Evolutionary conservation across 2,329 filamentous ascomycete species (phyloP), one percentile per base, ranked within the genome.

Genomic region (Periconia sp.): DNA sequence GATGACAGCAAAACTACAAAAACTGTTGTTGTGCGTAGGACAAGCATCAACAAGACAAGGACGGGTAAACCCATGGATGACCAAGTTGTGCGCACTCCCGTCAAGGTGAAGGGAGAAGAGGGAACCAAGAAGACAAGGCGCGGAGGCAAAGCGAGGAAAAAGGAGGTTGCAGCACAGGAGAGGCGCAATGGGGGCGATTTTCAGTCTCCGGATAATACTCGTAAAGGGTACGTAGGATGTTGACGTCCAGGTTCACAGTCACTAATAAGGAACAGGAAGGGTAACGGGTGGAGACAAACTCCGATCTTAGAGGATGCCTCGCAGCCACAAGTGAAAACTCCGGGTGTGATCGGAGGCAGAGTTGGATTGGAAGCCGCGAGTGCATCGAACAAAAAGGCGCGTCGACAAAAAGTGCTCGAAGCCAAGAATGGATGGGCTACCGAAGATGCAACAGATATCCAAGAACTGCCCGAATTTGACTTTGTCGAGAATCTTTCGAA

Each of bases 391-490:
- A 74, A 70, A 53, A 77, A 76, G 63, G 71, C 68, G 30, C 77
- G 77, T 51, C 78, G 78, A 27, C 79, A 80, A 59, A 78, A 76
- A 53, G 77, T 76, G 65, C 74, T 73, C 68, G 81, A 84, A 52
- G 78, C 82, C 50, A 75, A 91, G 42, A 95, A 91, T 70, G 93
- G 91, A 3, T 97, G 93, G 92, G 92, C 91, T 3, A 97, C 93
- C 0, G 94, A 97, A 69, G 93, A 97, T 67, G 92, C 93, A 19
- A 97, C 91, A 0, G 94, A 97, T 69, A 90, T 94, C 19, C 90
- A 93, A 74, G 93, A 95, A 69, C 84, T 94, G 80, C 91, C 90
- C 11, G 94, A 97, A 56, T 97, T 97, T 64, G 93, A 97, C 73
- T 97, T 97, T 66, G 87, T 90, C 64, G 87, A 86, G 50, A 92